Conservation (phyloP, 1,139 yeast genomes). For the Oligophagozyma castellii region DNA sequence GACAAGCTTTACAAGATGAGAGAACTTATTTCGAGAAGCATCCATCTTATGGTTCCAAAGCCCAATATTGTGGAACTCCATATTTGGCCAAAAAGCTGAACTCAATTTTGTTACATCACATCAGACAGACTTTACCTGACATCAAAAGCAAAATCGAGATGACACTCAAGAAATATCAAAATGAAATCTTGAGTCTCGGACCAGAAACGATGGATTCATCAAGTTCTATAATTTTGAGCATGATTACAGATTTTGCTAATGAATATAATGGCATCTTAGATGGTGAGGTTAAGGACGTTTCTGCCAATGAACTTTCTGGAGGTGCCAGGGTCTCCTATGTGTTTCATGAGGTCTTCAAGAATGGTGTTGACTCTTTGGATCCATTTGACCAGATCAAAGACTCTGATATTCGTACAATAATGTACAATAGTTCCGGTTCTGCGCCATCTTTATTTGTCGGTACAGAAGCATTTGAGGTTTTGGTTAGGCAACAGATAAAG, state of each 20-base stretch:
- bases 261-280: constrained; percentile 86
- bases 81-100: constrained; percentile 88
- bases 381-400: constrained; percentile 97
- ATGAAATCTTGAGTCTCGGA: constrained; percentile 63
- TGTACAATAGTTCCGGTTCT: constrained; percentile 93
- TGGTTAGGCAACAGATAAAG: constrained; percentile 87
- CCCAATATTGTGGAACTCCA: constrained; percentile 91
- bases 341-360: constrained; percentile 89
- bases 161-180: constrained; percentile 68
- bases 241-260: constrained; percentile 85
- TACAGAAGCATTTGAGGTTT: constrained; percentile 91
- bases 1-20: constrained; percentile 80
- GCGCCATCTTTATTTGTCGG: constrained; percentile 98
- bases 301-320: constrained; percentile 77
- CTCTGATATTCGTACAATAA: constrained; percentile 92
- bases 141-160: constrained; percentile 83
- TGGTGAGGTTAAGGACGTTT: constrained; percentile 86
- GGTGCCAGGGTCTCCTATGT: constrained; percentile 98
- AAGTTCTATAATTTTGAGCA: constrained; percentile 74
- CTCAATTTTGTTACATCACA: constrained; percentile 80
- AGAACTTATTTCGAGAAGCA: constrained; percentile 61
- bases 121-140: constrained; percentile 87
- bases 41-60: constrained; percentile 69
- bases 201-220: constrained; percentile 85
- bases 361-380: constrained; percentile 84